phyloP scores from a whole-genome alignment of 1,284 basidiomycete genomes.

The Xerocomus amazonicus region DNA sequence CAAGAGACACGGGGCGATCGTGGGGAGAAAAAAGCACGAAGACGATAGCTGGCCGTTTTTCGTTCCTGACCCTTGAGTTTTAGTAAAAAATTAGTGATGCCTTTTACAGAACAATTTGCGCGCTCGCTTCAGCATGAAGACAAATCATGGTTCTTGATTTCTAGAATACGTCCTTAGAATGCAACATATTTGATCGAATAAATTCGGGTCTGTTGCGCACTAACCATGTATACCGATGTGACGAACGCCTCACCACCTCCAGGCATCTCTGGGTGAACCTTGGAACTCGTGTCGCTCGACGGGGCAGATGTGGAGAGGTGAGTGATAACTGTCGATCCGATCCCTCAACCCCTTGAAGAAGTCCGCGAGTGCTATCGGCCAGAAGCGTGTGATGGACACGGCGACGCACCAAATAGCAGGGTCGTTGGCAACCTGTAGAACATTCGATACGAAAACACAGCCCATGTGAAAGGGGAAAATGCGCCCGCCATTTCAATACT shows the following conservation, averaged over 20 bases:
- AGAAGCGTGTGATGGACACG: background rate
- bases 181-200: conserved; percentile 5
- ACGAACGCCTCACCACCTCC: background rate
- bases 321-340: conserved; percentile 14
- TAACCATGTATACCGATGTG: too few species aligned
- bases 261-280: background rate
- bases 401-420: conserved; percentile 4
- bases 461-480: background rate
- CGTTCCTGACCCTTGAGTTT: background rate
- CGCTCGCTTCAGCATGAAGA: background rate
- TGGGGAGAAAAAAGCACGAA: conserved; percentile 24
- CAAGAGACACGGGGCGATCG: conserved; percentile 1
- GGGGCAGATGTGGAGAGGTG: too few species aligned
- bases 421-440: background rate
- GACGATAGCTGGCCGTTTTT: conserved; percentile 1
- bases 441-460: conserved; percentile 13
- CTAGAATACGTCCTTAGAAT: background rate
- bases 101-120: background rate
- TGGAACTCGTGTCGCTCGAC: background rate
- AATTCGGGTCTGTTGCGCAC: background rate
- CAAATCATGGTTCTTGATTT: too few species aligned
- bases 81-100: background rate
- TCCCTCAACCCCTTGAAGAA: background rate
- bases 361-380: background rate
- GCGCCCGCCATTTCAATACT: background rate